Conservation (phyloP, 208 protist genomes). For the Acanthamoeba sp. region DNA sequence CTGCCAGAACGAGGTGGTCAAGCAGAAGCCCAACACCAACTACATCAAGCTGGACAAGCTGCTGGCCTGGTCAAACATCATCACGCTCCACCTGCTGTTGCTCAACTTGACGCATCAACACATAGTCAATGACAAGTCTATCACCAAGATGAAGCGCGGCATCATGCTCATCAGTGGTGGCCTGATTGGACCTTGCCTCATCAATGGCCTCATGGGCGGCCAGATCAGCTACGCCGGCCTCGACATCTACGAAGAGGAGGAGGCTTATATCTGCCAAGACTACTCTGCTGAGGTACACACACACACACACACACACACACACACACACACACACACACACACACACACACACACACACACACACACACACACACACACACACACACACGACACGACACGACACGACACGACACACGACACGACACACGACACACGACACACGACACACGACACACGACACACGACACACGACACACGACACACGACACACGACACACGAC, state of each 20-base stretch:
- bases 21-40: conserved; percentile 67
- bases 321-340: no score
- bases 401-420: no score
- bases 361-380: no score
- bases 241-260: conserved; percentile 91
- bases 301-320: no score
- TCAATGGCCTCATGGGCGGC: conserved; percentile 84
- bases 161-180: conserved; percentile 91
- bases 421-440: no score
- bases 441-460: no score
- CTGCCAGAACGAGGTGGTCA: conserved; percentile 78
- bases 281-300: conserved; percentile 8
- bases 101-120: conserved; percentile 83
- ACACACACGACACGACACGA: no score
- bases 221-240: conserved; percentile 86
- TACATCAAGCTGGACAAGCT: conserved; percentile 86
- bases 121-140: conserved; percentile 88
- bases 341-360: no score
- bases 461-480: no score
- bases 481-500: no score
- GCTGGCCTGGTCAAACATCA: conserved; percentile 87
- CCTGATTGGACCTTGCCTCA: conserved; percentile 84
- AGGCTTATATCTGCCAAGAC: conserved; percentile 88
- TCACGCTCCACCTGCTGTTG: conserved; percentile 89
- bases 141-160: conserved; percentile 87